Conservation (phyloP, 2,329 filamentous ascomycete species). For the Elsinoe arachidis region DNA sequence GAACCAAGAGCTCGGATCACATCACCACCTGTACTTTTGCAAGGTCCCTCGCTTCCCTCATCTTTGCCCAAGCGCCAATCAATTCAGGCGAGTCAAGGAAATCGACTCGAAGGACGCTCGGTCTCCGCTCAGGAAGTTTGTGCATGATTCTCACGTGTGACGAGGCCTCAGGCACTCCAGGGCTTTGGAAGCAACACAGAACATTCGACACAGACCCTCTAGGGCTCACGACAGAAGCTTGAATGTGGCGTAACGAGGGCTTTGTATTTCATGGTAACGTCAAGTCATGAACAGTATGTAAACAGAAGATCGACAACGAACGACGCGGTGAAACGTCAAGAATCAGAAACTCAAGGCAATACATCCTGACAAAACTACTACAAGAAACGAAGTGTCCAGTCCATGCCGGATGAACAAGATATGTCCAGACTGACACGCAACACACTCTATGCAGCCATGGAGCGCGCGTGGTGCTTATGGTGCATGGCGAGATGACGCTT, state of each 20-base stretch:
- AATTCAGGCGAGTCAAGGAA: background rate
- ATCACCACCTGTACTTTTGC: background rate
- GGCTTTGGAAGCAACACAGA: no score
- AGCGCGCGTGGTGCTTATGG: background rate
- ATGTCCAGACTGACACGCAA: background rate
- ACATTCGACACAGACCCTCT: background rate
- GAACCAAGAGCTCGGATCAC: background rate
- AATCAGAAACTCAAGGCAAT: background rate
- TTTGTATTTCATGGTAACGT: conserved; percentile 2
- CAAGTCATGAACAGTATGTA: background rate
- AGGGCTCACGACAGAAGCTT: background rate
- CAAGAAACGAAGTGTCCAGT: background rate
- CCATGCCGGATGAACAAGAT: background rate
- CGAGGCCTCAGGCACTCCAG: background rate
- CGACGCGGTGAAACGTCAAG: background rate
- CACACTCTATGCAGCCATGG: background rate
- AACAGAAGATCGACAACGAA: background rate
- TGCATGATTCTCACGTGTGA: background rate
- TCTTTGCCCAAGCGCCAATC: background rate
- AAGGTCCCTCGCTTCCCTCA: background rate
- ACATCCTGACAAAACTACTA: background rate
- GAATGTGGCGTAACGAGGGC: background rate
- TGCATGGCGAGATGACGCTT: conserved; percentile 1
- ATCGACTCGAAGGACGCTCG: background rate
- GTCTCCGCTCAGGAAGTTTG: background rate